phyloP scores from a whole-genome alignment of 768 basidiomycete species.

The Termitomyces sp. region DNA sequence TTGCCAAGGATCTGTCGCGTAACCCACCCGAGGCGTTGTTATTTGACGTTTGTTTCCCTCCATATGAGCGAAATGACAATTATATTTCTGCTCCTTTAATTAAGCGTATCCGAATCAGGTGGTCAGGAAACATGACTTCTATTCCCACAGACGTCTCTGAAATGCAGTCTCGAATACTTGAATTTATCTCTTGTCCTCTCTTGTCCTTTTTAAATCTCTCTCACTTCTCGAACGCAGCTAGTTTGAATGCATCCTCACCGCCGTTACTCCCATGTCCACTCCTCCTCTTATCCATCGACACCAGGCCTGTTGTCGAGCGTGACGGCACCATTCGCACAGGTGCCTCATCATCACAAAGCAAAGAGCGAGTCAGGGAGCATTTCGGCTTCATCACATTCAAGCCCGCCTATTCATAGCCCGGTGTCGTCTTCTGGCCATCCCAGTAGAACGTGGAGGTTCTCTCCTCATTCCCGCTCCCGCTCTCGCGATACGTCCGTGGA shows the following conservation, averaged over 20 bases:
- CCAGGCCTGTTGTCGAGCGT: not conserved
- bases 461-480: not conserved
- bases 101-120: not conserved
- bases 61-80: not conserved
- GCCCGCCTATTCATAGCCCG: not conserved
- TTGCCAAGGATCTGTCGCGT: not conserved
- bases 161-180: not conserved
- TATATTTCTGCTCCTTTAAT: not conserved
- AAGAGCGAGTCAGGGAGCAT: not conserved
- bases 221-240: not conserved
- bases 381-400: conserved; percentile 1
- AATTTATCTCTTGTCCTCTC: not conserved
- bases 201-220: not conserved
- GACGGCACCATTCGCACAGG: not conserved
- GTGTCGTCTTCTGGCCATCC: not conserved
- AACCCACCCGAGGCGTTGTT: not conserved
- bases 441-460: not conserved
- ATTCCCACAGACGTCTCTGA: not conserved
- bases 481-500: conserved; percentile 4
- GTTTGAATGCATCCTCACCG: not conserved
- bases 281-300: conserved; percentile 3
- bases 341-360: not conserved
- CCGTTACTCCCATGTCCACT: not conserved
- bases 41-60: not conserved
- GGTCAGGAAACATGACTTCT: not conserved